Evolutionary conservation across 164 flowering plant species (phyloP), one percentile per base, ranked within the genome.

Genomic region (Berberis thunbergii): DNA sequence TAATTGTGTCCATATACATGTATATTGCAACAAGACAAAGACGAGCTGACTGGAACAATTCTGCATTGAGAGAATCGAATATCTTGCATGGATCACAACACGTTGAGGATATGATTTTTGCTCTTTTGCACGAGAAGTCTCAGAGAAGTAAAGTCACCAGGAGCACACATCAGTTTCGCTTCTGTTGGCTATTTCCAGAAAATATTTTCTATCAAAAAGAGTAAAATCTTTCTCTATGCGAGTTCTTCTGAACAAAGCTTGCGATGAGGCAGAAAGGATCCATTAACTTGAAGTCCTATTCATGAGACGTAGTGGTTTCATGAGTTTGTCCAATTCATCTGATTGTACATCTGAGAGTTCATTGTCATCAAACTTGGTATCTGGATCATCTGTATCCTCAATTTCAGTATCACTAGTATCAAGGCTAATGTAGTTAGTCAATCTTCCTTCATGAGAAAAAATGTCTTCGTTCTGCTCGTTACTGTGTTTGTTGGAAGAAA

Each of bases 371-470:
- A 69, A 58, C 41, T 46, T 43, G 10, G 63, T 43, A 26, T 60
- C 49, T 70, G 71, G 55, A 26, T 71, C 67, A 61, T 53, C 54
- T 54, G 62, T 55, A 46, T 75, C 78, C 45, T 62, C 68, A 4
- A 49, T 69, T 66, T 80, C 93, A 61, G 79, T 89, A 54, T 78
- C 84, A 43, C 75, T 66, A 40, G 65, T 70, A 67, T 72, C 84
- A 65, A 94, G 79, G 79, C 87, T 75, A 44, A 94, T 84, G 71
- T 65, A 94, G 71, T 91, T 96, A 6, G 75, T 66, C 49, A 68
- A 63, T 39, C 43, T 67, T 62, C 82, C 89, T 57, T 78, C 83
- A 49, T 41, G 12, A 49, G 49, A 42, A 45, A 70, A 69, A 43
- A 69, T 68, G 58, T 69, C 76, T 48, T 67, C 80, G 57, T 69